Conservation (phyloP, 2,329 filamentous ascomycete genomes). For the Fragosphaeria purpurea region DNA sequence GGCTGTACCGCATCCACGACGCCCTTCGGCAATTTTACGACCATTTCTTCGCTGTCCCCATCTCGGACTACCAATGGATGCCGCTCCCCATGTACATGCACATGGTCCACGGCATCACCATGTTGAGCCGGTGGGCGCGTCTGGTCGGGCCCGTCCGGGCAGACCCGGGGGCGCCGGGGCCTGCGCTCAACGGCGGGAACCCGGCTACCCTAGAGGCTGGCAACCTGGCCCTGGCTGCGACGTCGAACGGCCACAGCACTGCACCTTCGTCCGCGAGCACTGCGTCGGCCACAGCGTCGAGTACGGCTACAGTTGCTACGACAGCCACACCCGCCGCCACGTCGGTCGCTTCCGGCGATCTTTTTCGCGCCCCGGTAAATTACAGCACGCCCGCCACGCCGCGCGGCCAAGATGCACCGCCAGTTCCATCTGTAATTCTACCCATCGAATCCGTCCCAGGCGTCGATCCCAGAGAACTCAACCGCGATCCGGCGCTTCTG, state of each 20-base stretch:
- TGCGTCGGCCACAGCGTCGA: neutral
- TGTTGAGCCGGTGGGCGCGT: constrained; percentile 42
- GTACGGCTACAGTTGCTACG: neutral
- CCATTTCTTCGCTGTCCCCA: constrained; percentile 34
- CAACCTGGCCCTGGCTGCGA: neutral
- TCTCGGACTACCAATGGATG: constrained; percentile 31
- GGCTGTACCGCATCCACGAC: constrained; percentile 38
- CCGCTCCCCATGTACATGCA: constrained; percentile 36
- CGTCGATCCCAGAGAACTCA: constrained; percentile 14
- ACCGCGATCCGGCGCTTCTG: constrained; percentile 28
- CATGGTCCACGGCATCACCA: constrained; percentile 39
- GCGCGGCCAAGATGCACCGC: constrained; percentile 1
- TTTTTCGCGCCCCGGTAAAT: neutral
- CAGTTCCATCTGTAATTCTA: neutral
- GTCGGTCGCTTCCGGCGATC: neutral
- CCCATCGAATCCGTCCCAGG: neutral
- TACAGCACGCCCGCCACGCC: constrained; percentile 6
- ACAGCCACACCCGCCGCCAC: neutral
- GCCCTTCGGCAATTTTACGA: constrained; percentile 41
- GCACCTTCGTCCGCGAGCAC: neutral
- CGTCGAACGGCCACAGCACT: neutral
- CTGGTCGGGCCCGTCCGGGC: constrained; percentile 22
- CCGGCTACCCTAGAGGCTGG: neutral
- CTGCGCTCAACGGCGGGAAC: neutral
- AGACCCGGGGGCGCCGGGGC: neutral